phyloP scores from a whole-genome alignment of 768 basidiomycete species.

The Tulasnella sp. region DNA sequence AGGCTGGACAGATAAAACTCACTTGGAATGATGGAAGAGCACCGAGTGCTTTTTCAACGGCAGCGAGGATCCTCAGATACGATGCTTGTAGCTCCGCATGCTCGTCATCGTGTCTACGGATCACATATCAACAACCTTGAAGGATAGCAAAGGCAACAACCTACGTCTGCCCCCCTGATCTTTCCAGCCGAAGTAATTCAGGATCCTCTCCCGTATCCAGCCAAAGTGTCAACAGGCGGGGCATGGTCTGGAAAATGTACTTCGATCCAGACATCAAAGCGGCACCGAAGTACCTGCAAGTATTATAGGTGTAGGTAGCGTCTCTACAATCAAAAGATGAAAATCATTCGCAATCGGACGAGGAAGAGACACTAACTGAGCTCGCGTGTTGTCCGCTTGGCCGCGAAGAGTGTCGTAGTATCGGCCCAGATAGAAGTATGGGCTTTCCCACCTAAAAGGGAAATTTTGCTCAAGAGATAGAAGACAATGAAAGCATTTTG shows the following conservation, averaged over 20 bases:
- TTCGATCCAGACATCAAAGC: slow-evolving; percentile 80
- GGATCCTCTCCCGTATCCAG: slow-evolving; percentile 73
- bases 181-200: slow-evolving; percentile 15
- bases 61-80: slow-evolving; percentile 46
- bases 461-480: neutral
- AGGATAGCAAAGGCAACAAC: neutral
- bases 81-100: slow-evolving; percentile 15
- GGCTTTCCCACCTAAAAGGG: slow-evolving; percentile 61
- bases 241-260: slow-evolving; percentile 91
- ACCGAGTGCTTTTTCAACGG: slow-evolving; percentile 44
- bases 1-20: neutral
- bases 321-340: neutral
- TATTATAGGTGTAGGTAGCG: neutral
- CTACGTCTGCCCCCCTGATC: neutral
- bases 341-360: neutral
- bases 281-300: slow-evolving; percentile 32
- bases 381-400: slow-evolving; percentile 11
- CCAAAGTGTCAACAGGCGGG: slow-evolving; percentile 90
- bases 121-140: too few relatives aligned
- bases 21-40: slow-evolving; percentile 65
- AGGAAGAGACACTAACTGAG: neutral
- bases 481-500: slow-evolving; percentile 28
- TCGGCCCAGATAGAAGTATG: slow-evolving; percentile 73
- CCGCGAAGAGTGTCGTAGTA: slow-evolving; percentile 52
- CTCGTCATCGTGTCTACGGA: too few relatives aligned